phyloP scores from a whole-genome alignment of 1,284 basidiomycete species.

The Marasmius sp. region DNA sequence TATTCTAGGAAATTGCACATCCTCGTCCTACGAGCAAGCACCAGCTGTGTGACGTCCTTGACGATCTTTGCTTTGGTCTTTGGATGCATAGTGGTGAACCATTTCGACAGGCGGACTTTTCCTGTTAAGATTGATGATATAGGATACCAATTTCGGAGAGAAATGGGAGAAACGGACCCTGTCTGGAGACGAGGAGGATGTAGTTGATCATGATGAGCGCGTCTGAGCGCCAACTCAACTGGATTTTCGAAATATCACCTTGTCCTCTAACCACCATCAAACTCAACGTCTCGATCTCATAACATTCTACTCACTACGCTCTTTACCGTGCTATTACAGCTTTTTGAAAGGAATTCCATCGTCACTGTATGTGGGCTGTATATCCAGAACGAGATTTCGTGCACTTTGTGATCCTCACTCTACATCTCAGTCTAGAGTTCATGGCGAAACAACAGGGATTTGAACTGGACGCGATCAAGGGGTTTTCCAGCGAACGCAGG shows the following conservation, averaged over 20 bases:
- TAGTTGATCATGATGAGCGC: constrained; percentile 71
- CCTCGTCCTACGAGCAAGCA: constrained; percentile 90
- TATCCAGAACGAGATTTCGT: too few species aligned
- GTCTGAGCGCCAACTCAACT: background rate
- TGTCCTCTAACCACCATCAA: background rate
- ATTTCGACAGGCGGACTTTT: constrained; percentile 97
- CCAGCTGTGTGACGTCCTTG: constrained; percentile 98
- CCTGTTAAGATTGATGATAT: constrained; percentile 47
- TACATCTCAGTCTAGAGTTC: too few species aligned
- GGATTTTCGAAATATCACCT: background rate
- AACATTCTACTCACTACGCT: too few species aligned
- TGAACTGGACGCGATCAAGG: background rate
- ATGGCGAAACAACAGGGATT: background rate
- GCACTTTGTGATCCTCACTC: too few species aligned
- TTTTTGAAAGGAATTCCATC: too few species aligned
- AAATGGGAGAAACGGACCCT: constrained; percentile 56
- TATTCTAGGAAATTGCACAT: constrained; percentile 99
- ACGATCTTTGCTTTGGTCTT: constrained; percentile 98
- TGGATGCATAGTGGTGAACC: constrained; percentile 95
- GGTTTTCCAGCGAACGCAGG: background rate
- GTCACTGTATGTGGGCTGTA: too few species aligned
- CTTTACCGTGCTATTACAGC: too few species aligned
- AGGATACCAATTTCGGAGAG: background rate
- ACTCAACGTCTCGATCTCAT: too few species aligned
- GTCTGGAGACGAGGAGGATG: constrained; percentile 90